A percentile compares a stretch with the other conserved stretches of the same genome.
phyloP scores from a whole-genome alignment of 768 basidiomycete species.

The Kwoniella bestiolae region DNA sequence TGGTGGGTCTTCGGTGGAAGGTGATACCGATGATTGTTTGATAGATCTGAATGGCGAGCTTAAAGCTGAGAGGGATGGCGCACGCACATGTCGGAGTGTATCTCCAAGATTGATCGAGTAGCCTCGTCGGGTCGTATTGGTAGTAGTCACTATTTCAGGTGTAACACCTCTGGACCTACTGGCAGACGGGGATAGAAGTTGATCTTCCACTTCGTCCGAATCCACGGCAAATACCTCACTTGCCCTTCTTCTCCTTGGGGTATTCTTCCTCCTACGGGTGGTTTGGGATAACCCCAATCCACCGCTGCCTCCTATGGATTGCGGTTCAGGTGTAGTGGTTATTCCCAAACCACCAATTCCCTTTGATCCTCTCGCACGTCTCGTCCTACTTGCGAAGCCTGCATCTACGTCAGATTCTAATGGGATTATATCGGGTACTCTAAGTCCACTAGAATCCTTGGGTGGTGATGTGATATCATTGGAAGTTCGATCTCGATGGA shows the following conservation, averaged over 20 bases:
- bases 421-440: constrained; percentile 66
- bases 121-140: neutral
- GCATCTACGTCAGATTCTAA: constrained; percentile 80
- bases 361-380: constrained; percentile 63
- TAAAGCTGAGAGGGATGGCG: constrained; percentile 31
- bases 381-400: constrained; percentile 67
- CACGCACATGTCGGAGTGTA: constrained; percentile 44
- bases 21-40: constrained; percentile 4
- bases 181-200: neutral
- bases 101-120: constrained; percentile 33
- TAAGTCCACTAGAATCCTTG: constrained; percentile 26
- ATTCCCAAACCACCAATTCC: constrained; percentile 40
- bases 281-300: constrained; percentile 5
- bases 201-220: constrained; percentile 11
- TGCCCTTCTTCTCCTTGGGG: constrained; percentile 9
- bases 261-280: constrained; percentile 7
- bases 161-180: constrained; percentile 2
- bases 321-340: constrained; percentile 26
- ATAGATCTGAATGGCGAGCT: constrained; percentile 39
- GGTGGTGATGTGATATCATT: constrained; percentile 36
- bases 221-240: constrained; percentile 11
- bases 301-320: neutral
- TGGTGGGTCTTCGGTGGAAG: constrained; percentile 4
- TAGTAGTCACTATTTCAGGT: neutral
- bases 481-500: constrained; percentile 59